Base-by-base conservation (phyloP, 2,329 filamentous ascomycete genomes). In the Aurifilum marmelostoma region DNA sequence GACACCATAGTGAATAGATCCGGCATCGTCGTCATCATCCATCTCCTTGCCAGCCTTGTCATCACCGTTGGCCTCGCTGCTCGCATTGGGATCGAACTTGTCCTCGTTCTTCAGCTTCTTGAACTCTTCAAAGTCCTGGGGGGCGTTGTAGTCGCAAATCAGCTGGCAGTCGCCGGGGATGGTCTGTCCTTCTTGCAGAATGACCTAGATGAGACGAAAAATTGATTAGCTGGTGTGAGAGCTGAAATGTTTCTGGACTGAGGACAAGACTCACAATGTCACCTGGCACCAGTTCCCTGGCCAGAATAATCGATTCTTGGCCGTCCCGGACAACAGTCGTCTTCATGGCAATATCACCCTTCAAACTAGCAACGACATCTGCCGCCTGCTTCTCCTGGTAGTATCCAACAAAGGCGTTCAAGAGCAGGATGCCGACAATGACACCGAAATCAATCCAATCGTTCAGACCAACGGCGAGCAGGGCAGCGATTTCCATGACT, bases 361-460 rank as follows among this genome's bases (percentile, higher is more conserved):
- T 92, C 72, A 92, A 81, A 71, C 83, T 86, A 67, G 89, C 89
- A 75, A 91, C 89, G 76, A 91, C 89, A 80, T 92, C 90, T 77
- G 89, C 89, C 75, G 90, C 90, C 80, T 91, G 89, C 83, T 92
- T 92, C 80, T 92, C 90, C 79, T 92, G 90, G 80, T 92, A 92
- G 89, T 89, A 92, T 85, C 90, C 90, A 79, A 92, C 90, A 70
- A 88, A 79, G 73, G 90, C 90, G 82, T 92, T 92, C 71, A 92
- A 87, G 77, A 91, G 73, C 66, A 92, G 81, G 79, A 92, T 92
- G 85, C 87, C 90, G 75, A 89, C 88, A 77, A 92, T 92, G 78
- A 92, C 89, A 87, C 89, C 90, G 71, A 91, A 84, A 83, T 92
- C 90, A 73, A 91, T 85, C 89, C 89, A 92, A 80, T 91, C 88